Evolutionary conservation across 1,284 basidiomycete genomes (phyloP), one percentile per base, ranked within the genome.

Genomic region (Ustilago crameri): DNA sequence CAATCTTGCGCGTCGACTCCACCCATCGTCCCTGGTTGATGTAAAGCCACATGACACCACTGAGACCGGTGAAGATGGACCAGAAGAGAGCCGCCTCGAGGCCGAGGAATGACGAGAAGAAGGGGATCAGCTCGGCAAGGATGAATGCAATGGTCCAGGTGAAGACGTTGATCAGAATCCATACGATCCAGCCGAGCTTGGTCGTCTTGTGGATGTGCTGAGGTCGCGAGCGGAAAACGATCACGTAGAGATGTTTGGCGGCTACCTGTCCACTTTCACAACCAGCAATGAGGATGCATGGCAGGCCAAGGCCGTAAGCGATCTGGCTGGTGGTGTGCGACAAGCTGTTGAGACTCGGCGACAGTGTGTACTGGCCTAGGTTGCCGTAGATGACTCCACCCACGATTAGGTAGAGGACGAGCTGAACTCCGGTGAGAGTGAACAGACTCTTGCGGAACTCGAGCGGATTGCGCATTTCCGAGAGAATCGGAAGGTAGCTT

Each of bases 331-430:
- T 66, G 23, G 61, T 59, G 37, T 40, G 18, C 5, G 74, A 60
- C 22, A 76, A 49, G 23, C 69, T 69, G 63, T 75, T 75, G 18
- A 81, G 72, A 47, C 69, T 69, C 22, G 80, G 80, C 57, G 78
- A 80, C 14, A 57, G 68, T 18, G 74, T 73, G 66, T 75, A 79
- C 51, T 80, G 76, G 37, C 80, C 80, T 12, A 77, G 70, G 42
- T 75, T 75, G 63, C 66, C 27, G 62, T 79, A 77, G 52, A 81
- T 64, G 40, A 80, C 69, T 35, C 73, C 69, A n/a, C 79, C 79
- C 20, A 79, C 75, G 12, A 81, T 47, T n/a, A 71, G 34, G 55
- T 81, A 81, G 47, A 81, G 67, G 2, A 81, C 74, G 30, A 74
- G 45, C 52, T 79, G 74, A 9, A 76, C 65, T 27, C 24, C 44